Evolutionary conservation across 106 monocot species (phyloP), one percentile per base, ranked within the genome.

Genomic region (Alisma plantagoaquatica): DNA sequence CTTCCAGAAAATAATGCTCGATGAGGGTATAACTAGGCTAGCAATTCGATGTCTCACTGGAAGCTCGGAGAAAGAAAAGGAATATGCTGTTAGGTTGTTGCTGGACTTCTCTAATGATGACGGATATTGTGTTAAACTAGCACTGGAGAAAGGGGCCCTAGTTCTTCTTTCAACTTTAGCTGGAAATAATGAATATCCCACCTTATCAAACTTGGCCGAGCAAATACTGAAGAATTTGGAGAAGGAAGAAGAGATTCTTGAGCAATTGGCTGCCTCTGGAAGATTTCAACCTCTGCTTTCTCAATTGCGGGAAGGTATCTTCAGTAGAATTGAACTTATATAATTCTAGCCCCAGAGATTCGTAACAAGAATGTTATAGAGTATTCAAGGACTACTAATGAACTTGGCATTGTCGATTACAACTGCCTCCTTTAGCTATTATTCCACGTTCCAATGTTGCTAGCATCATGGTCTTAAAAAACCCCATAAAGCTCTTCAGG

Each of bases 71-170:
- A 62, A 63, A 46, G 77, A 77, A 49, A 77, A 44, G 58, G 72
- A 77, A 38, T 67, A 59, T 64, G 72, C 77, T 27, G 46, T 71
- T 23, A 68, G 57, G 57, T 14, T 77, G 43, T 63, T 77, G 57
- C 77, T 77, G 22, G 51, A 72, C 35, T 72, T 77, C 56, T 77
- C 77, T 27, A 23, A 11, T 25, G 77, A 46, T 27, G 63, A 64
- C 42, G 68, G 53, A 18, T 72, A 63, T 59, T 77, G 67, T 46
- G 57, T 17, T 43, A 77, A 53, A 43, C 10, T 77, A 43, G 77
- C 72, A 29, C 10, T 33, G 33, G 77, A 72, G 64, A 72, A 77
- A 49, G 77, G 77, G 53, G 77, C 77, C 59, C 54, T 77, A 44
- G 62, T 68, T 48, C 77, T 77, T 59, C 63, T 77, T 17, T 59